phyloP scores from a whole-genome alignment of 352 stramenopile species.

The Pythium chondricola region DNA sequence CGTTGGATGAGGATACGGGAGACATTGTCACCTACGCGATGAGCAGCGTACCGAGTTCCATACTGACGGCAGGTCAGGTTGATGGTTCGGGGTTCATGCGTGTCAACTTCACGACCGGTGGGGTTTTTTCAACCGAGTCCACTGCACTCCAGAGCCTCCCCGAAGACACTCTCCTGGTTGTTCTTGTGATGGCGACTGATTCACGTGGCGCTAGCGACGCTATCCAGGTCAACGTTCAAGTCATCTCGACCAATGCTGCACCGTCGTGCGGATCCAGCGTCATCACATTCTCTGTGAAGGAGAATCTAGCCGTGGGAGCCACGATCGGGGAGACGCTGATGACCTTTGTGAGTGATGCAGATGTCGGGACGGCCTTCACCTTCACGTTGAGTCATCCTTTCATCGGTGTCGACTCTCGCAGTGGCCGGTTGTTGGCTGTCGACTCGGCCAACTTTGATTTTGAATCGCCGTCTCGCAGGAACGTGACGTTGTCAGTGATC shows the following conservation, averaged over 20 bases:
- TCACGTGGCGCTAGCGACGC: constrained; percentile 5
- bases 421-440: constrained; percentile 17
- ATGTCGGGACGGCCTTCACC: constrained; percentile 16
- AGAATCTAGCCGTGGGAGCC: constrained; percentile 10
- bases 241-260: constrained; percentile 15
- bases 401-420: constrained; percentile 7
- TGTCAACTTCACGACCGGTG: constrained; percentile 14
- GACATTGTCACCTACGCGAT: constrained; percentile 15
- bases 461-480: constrained; percentile 5
- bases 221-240: neutral
- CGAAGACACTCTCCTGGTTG: constrained; percentile 3
- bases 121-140: constrained; percentile 10
- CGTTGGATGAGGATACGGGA: constrained; percentile 8
- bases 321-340: constrained; percentile 8
- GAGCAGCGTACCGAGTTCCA: neutral
- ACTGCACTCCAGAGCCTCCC: constrained; percentile 10
- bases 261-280: constrained; percentile 10
- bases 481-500: constrained; percentile 14
- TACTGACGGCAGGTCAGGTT: neutral
- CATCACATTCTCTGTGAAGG: constrained; percentile 9
- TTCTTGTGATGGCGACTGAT: constrained; percentile 12
- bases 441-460: constrained; percentile 22
- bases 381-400: constrained; percentile 23
- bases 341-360: constrained; percentile 9
- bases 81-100: constrained; percentile 4